Conservation (phyloP, 768 basidiomycete genomes). For the Boletus tylopilopsis region DNA sequence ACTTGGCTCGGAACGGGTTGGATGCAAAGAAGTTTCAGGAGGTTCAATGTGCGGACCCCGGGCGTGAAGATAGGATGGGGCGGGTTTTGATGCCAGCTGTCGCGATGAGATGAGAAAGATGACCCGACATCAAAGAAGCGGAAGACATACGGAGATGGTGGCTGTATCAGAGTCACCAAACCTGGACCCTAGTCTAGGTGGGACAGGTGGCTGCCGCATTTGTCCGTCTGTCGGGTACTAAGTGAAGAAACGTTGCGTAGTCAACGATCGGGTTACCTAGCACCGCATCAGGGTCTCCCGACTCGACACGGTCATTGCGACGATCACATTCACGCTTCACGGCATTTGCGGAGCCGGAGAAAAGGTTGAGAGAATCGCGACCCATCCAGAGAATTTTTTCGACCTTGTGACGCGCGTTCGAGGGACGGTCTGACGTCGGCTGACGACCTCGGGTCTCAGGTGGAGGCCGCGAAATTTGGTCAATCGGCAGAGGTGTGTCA, state of each 20-base stretch:
- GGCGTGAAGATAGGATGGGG: constrained; percentile 16
- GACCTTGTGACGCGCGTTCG: constrained; percentile 29
- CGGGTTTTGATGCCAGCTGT: constrained; percentile 17
- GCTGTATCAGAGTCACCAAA: constrained; percentile 23
- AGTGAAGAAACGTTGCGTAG: background rate
- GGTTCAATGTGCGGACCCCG: background rate
- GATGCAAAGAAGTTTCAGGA: constrained; percentile 15
- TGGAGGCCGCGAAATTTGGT: background rate
- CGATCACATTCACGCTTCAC: constrained; percentile 13
- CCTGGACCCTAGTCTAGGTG: constrained; percentile 10
- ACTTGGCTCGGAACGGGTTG: constrained; percentile 34
- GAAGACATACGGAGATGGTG: constrained; percentile 13
- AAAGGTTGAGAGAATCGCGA: constrained; percentile 28
- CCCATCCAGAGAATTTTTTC: constrained; percentile 32
- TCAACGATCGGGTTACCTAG: constrained; percentile 20
- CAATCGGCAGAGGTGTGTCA: background rate
- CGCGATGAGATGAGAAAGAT: constrained; percentile 12
- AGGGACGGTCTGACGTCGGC: constrained; percentile 18
- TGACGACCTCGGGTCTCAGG: constrained; percentile 5
- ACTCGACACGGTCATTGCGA: constrained; percentile 15
- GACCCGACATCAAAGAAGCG: background rate
- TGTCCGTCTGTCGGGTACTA: constrained; percentile 15
- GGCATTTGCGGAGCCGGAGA: constrained; percentile 17
- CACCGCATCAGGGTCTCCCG: constrained; percentile 18
- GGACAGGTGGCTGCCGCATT: constrained; percentile 10